Conservation (phyloP, 1,139 yeast genomes). For the Protomyces lactucae-debilis region DNA sequence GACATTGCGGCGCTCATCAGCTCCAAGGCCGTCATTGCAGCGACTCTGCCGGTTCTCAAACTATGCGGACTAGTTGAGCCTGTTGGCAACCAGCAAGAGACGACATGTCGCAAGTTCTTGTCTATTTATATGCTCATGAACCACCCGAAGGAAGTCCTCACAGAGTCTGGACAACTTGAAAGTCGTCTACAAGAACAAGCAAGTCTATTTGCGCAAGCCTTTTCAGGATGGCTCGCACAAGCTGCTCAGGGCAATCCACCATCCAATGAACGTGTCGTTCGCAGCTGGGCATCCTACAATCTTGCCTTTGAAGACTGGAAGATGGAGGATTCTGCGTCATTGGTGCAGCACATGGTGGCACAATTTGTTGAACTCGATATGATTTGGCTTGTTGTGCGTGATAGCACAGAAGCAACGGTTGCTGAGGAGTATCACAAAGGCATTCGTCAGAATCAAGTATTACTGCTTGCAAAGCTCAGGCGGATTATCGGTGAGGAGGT, state of each 20-base stretch:
- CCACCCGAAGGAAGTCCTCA: conserved; percentile 14
- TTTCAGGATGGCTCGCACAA: background rate
- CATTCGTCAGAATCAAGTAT: conserved; percentile 12
- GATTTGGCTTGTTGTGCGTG: conserved; percentile 15
- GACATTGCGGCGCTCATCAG: background rate
- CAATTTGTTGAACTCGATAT: conserved; percentile 24
- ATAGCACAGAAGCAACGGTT: conserved; percentile 18
- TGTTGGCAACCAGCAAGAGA: background rate
- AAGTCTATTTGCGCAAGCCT: background rate
- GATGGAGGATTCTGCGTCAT: conserved; percentile 8
- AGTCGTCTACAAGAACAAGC: background rate
- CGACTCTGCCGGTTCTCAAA: background rate
- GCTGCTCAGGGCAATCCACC: background rate
- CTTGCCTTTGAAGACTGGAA: conserved; percentile 17
- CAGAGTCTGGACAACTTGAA: conserved; percentile 1
- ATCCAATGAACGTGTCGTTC: background rate
- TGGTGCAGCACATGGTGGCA: conserved; percentile 21
- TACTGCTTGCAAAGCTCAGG: conserved; percentile 8
- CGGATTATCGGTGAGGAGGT: conserved; percentile 15
- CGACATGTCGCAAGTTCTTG: conserved; percentile 8
- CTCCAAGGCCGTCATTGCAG: background rate
- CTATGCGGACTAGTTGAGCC: background rate
- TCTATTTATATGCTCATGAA: conserved; percentile 12
- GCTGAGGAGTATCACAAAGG: conserved; percentile 21
- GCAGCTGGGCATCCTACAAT: conserved; percentile 1